Evolutionary conservation across 1,139 yeast genomes (phyloP), one percentile per base, ranked within the genome.

Genomic region (Taphrina confusa): DNA sequence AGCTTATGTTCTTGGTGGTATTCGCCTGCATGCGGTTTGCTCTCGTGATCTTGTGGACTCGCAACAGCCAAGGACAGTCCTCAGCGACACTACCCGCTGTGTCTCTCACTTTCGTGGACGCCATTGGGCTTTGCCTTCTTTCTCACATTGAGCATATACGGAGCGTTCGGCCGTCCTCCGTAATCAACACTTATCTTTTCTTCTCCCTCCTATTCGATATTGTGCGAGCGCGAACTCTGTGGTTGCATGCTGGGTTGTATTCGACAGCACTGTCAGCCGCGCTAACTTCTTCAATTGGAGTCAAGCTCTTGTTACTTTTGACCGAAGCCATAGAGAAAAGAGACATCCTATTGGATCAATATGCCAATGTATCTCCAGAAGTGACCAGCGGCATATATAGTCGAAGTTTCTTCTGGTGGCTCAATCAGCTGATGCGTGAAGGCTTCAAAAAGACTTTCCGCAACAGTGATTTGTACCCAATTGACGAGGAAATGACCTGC

Each of bases 361-460:
- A 37, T 25, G 25, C 20, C n/a, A 25, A 37, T 6, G n/a, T 6
- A 11, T 37, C 42, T 16, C 42, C 42, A 6, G 42, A 37, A 18
- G 23, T 16, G 25, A 37, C 42, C 25, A 37, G 42, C 20, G 42
- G 42, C 1, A 37, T 37, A 9, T 37, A 37, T 5, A 37, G 42
- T 37, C 42, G 42, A 22, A 37, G 42, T n/a, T 37, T 37, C 25
- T 37, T 37, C 8, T 37, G 42, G 42, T 37, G 42, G 42, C 42
- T 37, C 42, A 37, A 37, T 5, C 23, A 37, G n/a, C 20, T 37
- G 25, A 37, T 37, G 42, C 42, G 20, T 9, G 42, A 37, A 18
- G 42, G 42, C 6, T 37, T 37, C 42, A 16, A 37, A n/a, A 25
- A 25, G 12, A 37, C 18, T 12, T 18, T 37, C 42, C 18, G 20